phyloP scores from a whole-genome alignment of 805 yeast genomes.

The Ogataea chonburiensis region DNA sequence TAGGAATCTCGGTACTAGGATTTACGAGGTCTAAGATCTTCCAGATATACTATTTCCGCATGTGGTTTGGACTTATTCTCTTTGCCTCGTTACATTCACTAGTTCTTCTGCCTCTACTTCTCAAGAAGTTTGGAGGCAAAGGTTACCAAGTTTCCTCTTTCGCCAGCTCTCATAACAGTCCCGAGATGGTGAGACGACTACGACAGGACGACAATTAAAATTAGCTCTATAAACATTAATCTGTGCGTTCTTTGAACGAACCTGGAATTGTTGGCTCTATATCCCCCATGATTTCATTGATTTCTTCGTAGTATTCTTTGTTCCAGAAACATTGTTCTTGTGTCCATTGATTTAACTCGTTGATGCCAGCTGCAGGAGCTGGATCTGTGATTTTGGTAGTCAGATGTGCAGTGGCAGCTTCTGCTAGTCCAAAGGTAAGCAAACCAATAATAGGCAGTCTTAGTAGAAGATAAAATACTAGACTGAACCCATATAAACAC shows the following conservation, averaged over 20 bases:
- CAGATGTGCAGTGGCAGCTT: conserved; percentile 52
- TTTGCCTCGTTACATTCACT: conserved; percentile 79
- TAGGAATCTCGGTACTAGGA: conserved; percentile 84
- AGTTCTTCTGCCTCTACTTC: conserved; percentile 71
- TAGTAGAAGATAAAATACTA: conserved; percentile 44
- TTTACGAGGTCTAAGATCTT: conserved; percentile 86
- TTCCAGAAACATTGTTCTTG: conserved; percentile 21
- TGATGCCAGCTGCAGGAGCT: conserved; percentile 27
- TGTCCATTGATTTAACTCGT: conserved; percentile 12
- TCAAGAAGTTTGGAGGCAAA: conserved; percentile 63
- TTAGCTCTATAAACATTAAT: too few species aligned
- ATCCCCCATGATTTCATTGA: conserved; percentile 14
- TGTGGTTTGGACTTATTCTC: conserved; percentile 84
- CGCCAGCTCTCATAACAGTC: conserved; percentile 22
- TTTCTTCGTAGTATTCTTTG: conserved; percentile 18
- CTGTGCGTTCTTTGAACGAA: conserved; percentile 10
- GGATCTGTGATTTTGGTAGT: conserved; percentile 54
- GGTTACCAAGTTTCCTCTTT: conserved; percentile 38
- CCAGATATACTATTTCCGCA: conserved; percentile 87
- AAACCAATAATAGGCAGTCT: conserved; percentile 46
- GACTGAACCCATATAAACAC: conserved; percentile 53
- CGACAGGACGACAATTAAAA: conserved; percentile 10
- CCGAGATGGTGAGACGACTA: conserved; percentile 26
- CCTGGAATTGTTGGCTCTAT: conserved; percentile 19
- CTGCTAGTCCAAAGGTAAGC: conserved; percentile 51